A percentile compares a stretch with the other conserved stretches of the same genome.
Conservation (phyloP, 2,329 filamentous ascomycete genomes). For the Fusarium acutatum region DNA sequence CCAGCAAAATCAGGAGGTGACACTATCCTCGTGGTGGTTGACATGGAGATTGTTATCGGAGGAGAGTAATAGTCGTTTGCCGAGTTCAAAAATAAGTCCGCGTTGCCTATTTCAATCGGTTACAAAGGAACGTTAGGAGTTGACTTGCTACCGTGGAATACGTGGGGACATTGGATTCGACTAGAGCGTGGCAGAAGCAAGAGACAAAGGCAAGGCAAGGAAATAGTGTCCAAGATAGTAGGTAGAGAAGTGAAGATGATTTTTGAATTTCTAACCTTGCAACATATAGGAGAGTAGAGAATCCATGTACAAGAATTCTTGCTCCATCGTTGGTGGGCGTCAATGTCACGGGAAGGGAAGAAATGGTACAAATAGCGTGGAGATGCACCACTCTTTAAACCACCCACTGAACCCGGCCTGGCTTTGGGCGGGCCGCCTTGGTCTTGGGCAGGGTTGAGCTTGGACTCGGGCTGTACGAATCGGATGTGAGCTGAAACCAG, state of each 20-base stretch:
- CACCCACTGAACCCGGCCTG: not conserved
- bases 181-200: not conserved
- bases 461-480: not conserved
- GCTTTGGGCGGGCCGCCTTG: not conserved
- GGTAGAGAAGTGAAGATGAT: not conserved
- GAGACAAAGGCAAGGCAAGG: not conserved
- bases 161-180: slow-evolving; percentile 3
- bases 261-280: slow-evolving; percentile 38
- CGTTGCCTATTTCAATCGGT: slow-evolving; percentile 33
- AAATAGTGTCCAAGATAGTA: not conserved
- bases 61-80: slow-evolving; percentile 22
- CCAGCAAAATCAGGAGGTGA: slow-evolving; percentile 25
- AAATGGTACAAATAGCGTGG: slow-evolving; percentile 27
- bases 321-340: slow-evolving; percentile 37
- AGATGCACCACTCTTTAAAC: slow-evolving; percentile 9
- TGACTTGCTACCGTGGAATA: slow-evolving; percentile 22
- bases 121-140: slow-evolving; percentile 37
- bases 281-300: slow-evolving; percentile 32
- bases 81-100: slow-evolving; percentile 32
- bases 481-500: not conserved
- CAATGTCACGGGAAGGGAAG: slow-evolving; percentile 24
- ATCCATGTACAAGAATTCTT: slow-evolving; percentile 35
- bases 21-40: slow-evolving; percentile 32
- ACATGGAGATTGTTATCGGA: slow-evolving; percentile 38
- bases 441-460: not conserved